Conservation (phyloP, 108 stramenopile genomes). For the Craspedostauros australis region DNA sequence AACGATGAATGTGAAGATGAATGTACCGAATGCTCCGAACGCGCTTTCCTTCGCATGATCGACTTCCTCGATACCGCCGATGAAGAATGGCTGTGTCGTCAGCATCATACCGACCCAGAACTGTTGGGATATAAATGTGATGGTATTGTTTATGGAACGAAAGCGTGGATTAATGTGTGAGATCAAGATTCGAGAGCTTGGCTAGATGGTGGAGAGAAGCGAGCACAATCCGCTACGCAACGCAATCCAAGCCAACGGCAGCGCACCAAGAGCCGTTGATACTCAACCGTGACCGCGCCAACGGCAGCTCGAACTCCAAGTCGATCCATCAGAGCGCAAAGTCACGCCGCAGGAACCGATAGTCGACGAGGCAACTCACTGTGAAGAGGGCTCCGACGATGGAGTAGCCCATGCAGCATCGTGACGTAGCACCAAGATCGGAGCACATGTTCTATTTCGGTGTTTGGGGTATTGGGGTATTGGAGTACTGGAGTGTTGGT, state of each 20-base stretch:
- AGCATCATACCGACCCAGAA: constrained; percentile 63
- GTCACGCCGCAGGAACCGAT: too few species aligned
- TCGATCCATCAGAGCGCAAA: not conserved
- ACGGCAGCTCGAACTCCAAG: not conserved
- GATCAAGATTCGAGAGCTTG: not conserved
- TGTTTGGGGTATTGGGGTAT: not conserved
- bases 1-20: constrained; percentile 54
- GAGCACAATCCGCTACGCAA: not conserved
- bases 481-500: not conserved
- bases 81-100: constrained; percentile 67
- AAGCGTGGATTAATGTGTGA: not conserved
- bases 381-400: constrained; percentile 75
- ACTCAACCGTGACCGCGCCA: not conserved
- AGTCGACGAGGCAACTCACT: constrained; percentile 44
- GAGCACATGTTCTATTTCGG: constrained; percentile 49
- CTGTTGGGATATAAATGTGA: constrained; percentile 11
- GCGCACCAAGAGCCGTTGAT: not conserved
- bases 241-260: not conserved
- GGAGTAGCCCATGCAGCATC: constrained; percentile 78
- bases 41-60: constrained; percentile 61
- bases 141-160: not conserved
- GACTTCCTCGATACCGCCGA: constrained; percentile 68
- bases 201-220: not conserved
- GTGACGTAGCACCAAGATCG: constrained; percentile 72
- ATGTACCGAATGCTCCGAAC: constrained; percentile 77